These are phyloP conservation scores for Terfezia claveryi DNA, from an alignment of 495 filamentous ascomycete genomes.

Conservation along the genomic window DNA sequence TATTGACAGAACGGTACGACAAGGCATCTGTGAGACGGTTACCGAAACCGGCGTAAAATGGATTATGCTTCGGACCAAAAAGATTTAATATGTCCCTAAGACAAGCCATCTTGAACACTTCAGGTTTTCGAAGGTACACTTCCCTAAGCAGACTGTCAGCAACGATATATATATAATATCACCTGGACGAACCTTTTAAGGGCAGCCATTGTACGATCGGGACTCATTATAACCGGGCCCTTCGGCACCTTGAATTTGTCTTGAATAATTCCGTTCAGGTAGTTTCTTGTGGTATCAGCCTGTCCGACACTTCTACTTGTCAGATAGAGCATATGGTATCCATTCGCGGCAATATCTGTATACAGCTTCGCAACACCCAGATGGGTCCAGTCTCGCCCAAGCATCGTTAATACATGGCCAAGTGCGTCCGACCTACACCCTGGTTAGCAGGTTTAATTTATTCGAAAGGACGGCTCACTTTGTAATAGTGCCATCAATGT, in stretches of 20 bases:
- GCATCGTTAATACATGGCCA: constrained; percentile 94
- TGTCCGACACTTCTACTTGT: constrained; percentile 87
- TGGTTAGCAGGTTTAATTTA: background rate
- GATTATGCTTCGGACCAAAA: constrained; percentile 54
- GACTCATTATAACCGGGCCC: constrained; percentile 83
- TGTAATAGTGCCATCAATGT: constrained; percentile 97
- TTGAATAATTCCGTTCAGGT: constrained; percentile 74
- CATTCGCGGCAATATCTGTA: constrained; percentile 83
- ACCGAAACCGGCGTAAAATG: constrained; percentile 94
- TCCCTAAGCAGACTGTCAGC: constrained; percentile 24
- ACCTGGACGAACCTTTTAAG: constrained; percentile 35
- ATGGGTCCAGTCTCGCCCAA: constrained; percentile 96
- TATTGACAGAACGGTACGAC: constrained; percentile 87
- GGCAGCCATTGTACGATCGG: constrained; percentile 90
- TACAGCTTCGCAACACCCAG: constrained; percentile 91
- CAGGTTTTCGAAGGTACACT: constrained; percentile 85
- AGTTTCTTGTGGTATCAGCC: constrained; percentile 73
- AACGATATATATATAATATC: background rate
- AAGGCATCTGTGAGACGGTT: constrained; percentile 92
- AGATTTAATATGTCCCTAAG: constrained; percentile 78
- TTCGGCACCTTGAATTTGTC: constrained; percentile 68
- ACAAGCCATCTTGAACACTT: constrained; percentile 99
- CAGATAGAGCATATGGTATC: constrained; percentile 96
- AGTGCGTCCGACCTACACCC: constrained; percentile 55
- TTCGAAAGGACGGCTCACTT: constrained; percentile 30